Percentiles rank a stretch among this genome's conserved stretches.
Conservation (phyloP, 108 stramenopile species). For the Nitzschia putrida region DNA sequence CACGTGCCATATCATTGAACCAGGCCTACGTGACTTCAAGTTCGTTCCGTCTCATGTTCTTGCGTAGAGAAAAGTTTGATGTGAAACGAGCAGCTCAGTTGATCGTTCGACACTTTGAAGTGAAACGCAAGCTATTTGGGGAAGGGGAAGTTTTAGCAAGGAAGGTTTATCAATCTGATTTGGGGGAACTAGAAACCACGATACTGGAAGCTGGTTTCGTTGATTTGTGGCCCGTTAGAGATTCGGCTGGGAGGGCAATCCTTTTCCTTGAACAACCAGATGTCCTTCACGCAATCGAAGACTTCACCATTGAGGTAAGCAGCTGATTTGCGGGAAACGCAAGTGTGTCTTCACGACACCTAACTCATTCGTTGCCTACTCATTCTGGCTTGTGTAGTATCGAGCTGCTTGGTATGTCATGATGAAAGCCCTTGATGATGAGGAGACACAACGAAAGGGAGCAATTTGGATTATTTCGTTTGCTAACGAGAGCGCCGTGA, state of each 20-base stretch:
- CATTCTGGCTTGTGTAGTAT: no score
- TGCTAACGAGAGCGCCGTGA: neutral
- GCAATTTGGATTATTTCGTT: neutral
- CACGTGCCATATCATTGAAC: slow-evolving; percentile 20
- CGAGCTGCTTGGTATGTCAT: slow-evolving; percentile 11
- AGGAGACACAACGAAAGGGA: slow-evolving; percentile 36
- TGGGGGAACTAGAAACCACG: no score
- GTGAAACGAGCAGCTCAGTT: neutral
- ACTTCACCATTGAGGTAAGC: no score
- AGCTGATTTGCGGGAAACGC: no score
- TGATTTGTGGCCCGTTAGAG: no score
- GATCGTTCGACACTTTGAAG: neutral
- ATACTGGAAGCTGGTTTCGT: no score
- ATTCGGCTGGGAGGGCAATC: no score
- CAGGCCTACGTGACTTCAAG: slow-evolving; percentile 20
- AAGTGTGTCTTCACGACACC: no score
- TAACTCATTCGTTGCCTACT: no score
- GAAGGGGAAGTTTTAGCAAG: neutral
- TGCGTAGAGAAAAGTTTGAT: neutral
- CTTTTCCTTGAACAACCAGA: no score
- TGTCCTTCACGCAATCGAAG: no score
- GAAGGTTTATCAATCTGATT: no score
- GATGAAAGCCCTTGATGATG: slow-evolving; percentile 3
- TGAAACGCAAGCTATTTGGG: neutral
- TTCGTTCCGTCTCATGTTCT: neutral